phyloP scores from a whole-genome alignment of 108 stramenopile genomes.

The Pelagomonas calceolata region DNA sequence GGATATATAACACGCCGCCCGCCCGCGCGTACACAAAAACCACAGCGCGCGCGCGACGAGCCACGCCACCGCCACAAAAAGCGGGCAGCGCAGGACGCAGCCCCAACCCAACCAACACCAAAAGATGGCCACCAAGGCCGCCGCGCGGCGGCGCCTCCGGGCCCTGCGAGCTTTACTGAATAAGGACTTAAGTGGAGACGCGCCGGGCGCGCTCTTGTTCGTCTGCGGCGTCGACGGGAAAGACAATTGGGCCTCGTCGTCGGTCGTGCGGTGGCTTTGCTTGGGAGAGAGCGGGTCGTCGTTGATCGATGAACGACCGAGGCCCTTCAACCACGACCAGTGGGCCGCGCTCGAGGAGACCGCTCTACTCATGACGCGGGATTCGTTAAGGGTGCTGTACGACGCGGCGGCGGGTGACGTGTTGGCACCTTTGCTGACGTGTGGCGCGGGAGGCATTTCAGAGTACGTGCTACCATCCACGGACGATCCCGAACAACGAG shows the following conservation, averaged over 20 bases:
- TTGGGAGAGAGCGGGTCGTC: background rate
- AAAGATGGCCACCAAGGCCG: no score
- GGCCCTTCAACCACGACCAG: background rate
- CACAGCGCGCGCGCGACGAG: no score
- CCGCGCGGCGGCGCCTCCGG: no score
- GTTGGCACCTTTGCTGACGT: background rate
- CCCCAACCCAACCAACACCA: no score
- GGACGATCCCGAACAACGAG: background rate
- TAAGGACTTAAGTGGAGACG: no score
- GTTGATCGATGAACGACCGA: background rate
- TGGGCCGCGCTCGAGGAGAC: background rate
- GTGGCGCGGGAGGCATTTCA: background rate
- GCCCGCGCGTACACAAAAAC: no score
- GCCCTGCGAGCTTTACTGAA: no score
- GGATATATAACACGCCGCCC: no score
- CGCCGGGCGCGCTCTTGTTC: background rate
- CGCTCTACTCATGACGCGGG: background rate
- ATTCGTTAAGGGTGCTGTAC: background rate
- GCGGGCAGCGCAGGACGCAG: no score
- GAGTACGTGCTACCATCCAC: background rate
- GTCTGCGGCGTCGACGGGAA: background rate
- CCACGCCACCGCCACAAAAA: no score
- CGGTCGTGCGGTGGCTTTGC: background rate
- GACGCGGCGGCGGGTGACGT: background rate
- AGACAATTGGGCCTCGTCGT: background rate